Conservation (phyloP, 148 eudicot genomes). For the Diospyros lotus region DNA sequence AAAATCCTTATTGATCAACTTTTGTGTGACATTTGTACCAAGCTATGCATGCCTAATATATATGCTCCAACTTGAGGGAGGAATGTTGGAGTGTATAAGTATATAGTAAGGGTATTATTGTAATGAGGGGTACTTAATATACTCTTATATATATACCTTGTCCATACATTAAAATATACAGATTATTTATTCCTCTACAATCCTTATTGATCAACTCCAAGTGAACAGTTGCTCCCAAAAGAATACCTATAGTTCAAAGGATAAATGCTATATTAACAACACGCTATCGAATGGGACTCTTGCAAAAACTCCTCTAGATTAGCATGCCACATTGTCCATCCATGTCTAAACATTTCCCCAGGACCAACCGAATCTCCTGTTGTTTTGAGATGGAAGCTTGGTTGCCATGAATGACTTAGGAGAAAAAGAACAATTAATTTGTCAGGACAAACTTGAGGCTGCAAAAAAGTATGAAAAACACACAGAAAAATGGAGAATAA, state of each 20-base stretch:
- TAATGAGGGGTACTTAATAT: too few relatives aligned
- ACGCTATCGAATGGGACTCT: not conserved
- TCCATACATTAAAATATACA: too few relatives aligned
- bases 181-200: too few relatives aligned
- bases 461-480: not conserved
- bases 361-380: not conserved
- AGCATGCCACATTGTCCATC: not conserved
- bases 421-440: not conserved
- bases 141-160: too few relatives aligned
- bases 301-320: not conserved
- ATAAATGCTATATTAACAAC: too few relatives aligned
- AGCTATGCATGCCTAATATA: too few relatives aligned
- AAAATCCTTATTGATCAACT: too few relatives aligned
- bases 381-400: not conserved
- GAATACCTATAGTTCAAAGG: not conserved
- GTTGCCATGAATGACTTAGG: not conserved
- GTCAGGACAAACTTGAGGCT: not conserved
- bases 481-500: slow-evolving; percentile 4
- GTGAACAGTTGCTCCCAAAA: not conserved
- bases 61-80: too few relatives aligned
- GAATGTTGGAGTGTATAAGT: too few relatives aligned
- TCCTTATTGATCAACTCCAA: not conserved
- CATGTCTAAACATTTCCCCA: not conserved
- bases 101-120: too few relatives aligned
- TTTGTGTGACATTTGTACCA: too few relatives aligned